These are phyloP conservation scores for Phanerochaete sordida DNA, from an alignment of 768 basidiomycete genomes.

Conservation along the genomic window DNA sequence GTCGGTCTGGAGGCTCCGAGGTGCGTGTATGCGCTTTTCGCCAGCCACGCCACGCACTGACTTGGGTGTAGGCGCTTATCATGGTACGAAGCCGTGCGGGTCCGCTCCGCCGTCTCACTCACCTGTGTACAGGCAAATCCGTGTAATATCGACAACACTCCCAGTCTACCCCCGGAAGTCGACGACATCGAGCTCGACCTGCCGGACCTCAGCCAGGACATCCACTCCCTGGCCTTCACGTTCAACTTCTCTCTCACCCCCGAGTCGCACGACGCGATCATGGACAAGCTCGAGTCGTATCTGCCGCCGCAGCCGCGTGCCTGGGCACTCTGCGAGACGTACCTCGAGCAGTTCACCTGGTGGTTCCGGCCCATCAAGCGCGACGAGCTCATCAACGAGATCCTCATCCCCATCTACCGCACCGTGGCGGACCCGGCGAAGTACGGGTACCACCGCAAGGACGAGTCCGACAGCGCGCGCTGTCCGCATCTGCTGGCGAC, in stretches of 20 bases:
- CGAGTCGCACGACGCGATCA: constrained; percentile 20
- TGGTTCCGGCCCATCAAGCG: constrained; percentile 60
- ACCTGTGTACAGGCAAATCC: constrained; percentile 6
- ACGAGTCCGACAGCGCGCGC: constrained; percentile 9
- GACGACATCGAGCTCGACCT: constrained; percentile 13
- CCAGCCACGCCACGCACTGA: neutral
- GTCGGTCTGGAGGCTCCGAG: constrained; percentile 73
- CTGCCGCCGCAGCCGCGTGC: constrained; percentile 50
- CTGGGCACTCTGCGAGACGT: constrained; percentile 64
- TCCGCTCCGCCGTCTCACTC: neutral
- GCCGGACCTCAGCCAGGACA: constrained; percentile 17
- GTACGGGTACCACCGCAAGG: constrained; percentile 17
- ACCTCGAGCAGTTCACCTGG: constrained; percentile 60
- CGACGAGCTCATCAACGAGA: constrained; percentile 68
- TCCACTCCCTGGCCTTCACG: constrained; percentile 22
- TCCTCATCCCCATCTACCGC: constrained; percentile 61
- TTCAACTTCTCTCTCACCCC: constrained; percentile 27
- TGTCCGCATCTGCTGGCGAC: constrained; percentile 31
- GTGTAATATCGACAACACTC: neutral
- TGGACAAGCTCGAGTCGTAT: constrained; percentile 22
- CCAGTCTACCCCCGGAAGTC: neutral
- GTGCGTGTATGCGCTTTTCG: no score
- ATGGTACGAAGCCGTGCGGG: constrained; percentile 13
- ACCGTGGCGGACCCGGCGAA: constrained; percentile 18
- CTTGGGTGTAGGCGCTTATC: constrained; percentile 19